These are phyloP conservation scores for Sporothrix brunneoviolacea DNA, from an alignment of 2,329 filamentous ascomycete genomes.

Conservation along the genomic window DNA sequence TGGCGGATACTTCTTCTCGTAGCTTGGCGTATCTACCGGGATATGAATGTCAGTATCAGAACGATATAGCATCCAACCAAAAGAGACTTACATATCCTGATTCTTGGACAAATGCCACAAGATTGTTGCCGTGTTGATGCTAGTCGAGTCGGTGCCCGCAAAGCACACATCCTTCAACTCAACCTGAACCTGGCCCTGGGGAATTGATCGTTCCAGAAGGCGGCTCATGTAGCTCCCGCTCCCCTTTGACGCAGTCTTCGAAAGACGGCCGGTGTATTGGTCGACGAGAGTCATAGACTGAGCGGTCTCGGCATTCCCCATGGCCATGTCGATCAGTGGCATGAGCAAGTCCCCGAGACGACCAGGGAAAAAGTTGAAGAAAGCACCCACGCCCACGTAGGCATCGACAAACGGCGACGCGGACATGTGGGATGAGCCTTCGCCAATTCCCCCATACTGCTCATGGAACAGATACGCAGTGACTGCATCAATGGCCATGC, in stretches of 20 bases:
- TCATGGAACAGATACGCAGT: slow-evolving; percentile 13
- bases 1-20: too few species aligned
- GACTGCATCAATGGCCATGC: slow-evolving; percentile 14
- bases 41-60: too few species aligned
- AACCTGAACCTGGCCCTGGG: background rate
- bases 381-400: slow-evolving; percentile 15
- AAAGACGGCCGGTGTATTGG: slow-evolving; percentile 5
- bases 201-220: background rate
- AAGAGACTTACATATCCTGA: slow-evolving; percentile 1
- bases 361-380: slow-evolving; percentile 15
- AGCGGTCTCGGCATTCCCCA: background rate
- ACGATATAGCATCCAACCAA: too few species aligned
- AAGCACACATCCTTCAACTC: slow-evolving; percentile 17
- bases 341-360: slow-evolving; percentile 4
- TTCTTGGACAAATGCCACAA: slow-evolving; percentile 11
- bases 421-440: slow-evolving; percentile 3
- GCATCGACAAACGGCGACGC: slow-evolving; percentile 16
- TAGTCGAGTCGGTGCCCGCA: slow-evolving; percentile 16
- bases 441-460: slow-evolving; percentile 9
- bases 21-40: too few species aligned
- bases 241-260: background rate
- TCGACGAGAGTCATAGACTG: slow-evolving; percentile 10
- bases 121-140: slow-evolving; percentile 15
- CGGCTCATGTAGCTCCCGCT: slow-evolving; percentile 12
- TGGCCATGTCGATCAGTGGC: slow-evolving; percentile 4